Evolutionary conservation across 148 eudicot species (phyloP), one percentile per base, ranked within the genome.

Genomic region (Tetragonia tetragonoides): DNA sequence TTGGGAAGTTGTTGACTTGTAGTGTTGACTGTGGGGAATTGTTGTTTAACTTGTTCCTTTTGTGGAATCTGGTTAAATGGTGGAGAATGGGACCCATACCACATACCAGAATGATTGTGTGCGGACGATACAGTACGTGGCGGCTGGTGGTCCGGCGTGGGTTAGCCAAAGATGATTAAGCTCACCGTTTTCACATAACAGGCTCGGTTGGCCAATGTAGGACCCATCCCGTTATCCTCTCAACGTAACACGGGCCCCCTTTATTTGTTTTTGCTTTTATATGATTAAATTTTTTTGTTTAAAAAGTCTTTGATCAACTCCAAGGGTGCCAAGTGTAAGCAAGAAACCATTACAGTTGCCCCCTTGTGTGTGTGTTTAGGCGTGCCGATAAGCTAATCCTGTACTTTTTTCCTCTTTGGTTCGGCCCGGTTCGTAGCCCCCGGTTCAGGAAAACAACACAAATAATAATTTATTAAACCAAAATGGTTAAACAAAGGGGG

Each of bases 131-230:
- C 70, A 44, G 79, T 79, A 84, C 84, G 83, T 86, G 88, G 86
- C 88, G 86, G 86, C 82, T 75, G 75, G 51, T 63, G 89, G 89
- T 83, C 89, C 84, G 88, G 87, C 88, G 86, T 87, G 87, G 84
- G 86, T 77, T 79, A 66, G 76, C 79, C 78, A 68, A 28, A 68
- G 78, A 89, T 87, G 72, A 84, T 86, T 84, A 85, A 78, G 54
- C 84, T 75, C 78, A 75, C 83, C 83, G 74, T 70, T 72, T 68
- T 38, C 68, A 59, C 38, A 54, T 66, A 66, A 81, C 85, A 49
- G 79, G 79, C 80, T 83, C 79, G 75, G 76, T 77, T 72, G 81
- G 63, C 79, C 66, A 10, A 1, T 0, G 62, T 65, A 61, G 84
- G 85, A 15, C 82, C 87, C 66, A 14, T 46, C 15, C 78, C 75